A percentile compares a stretch with the other conserved stretches of the same genome.
phyloP scores from a whole-genome alignment of 305 asterid genomes.

The Striga hermonthica region DNA sequence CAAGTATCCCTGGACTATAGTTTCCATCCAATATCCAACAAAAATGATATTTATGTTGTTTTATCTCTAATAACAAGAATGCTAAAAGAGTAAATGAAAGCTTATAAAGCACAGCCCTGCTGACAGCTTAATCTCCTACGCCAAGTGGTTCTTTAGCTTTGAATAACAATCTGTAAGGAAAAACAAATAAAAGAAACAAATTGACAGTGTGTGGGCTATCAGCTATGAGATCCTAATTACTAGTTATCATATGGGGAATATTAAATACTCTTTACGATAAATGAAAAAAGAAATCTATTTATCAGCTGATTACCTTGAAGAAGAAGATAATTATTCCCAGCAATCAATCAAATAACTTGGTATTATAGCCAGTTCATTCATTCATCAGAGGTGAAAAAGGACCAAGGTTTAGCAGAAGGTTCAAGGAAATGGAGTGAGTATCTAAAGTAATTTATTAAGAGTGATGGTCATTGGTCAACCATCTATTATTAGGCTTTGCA shows the following conservation, averaged over 20 bases:
- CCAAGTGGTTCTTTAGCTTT: too few relatives aligned
- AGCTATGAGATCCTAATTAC: too few relatives aligned
- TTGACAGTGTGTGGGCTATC: too few relatives aligned
- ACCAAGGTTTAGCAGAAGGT: neutral
- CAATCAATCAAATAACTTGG: neutral
- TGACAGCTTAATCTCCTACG: too few relatives aligned
- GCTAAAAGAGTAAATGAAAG: neutral
- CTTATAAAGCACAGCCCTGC: too few relatives aligned
- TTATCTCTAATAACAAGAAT: neutral
- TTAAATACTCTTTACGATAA: too few relatives aligned
- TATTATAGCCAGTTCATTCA: neutral
- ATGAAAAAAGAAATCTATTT: neutral
- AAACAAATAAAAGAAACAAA: neutral
- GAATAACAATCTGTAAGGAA: neutral
- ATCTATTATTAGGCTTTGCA: neutral
- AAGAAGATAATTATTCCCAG: neutral
- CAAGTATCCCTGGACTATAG: constrained; percentile 32
- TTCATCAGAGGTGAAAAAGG: neutral
- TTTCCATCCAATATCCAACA: constrained; percentile 29
- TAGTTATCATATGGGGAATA: too few relatives aligned
- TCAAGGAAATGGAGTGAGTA: neutral
- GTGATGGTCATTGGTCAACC: neutral
- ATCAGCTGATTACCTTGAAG: neutral
- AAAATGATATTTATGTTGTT: neutral
- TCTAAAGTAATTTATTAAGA: neutral